Conservation (phyloP, 2,329 filamentous ascomycete genomes). For the Arthrobotrys iridis region DNA sequence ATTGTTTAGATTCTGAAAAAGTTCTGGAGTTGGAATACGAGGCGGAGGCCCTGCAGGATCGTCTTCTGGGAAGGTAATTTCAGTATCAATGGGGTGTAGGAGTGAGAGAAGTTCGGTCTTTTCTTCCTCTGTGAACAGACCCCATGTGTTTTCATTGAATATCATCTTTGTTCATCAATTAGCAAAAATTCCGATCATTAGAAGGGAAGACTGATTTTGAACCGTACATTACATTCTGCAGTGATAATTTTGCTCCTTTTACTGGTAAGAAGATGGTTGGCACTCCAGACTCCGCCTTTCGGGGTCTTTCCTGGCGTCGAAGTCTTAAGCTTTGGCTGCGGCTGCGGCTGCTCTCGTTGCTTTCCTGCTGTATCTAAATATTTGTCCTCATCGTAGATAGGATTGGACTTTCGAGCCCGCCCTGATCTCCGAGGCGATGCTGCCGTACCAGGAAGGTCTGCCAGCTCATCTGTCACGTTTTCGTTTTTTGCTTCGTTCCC, state of each 20-base stretch:
- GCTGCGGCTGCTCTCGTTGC: background rate
- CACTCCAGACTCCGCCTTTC: slow-evolving; percentile 40
- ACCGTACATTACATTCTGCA: slow-evolving; percentile 41
- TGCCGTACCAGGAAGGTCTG: background rate
- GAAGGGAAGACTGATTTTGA: too few relatives aligned
- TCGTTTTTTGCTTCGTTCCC: slow-evolving; percentile 12
- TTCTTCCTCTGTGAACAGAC: slow-evolving; percentile 45
- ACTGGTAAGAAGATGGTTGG: slow-evolving; percentile 43
- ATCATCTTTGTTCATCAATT: slow-evolving; percentile 22
- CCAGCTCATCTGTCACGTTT: slow-evolving; percentile 31
- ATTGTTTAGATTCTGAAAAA: slow-evolving; percentile 53
- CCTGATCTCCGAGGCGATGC: slow-evolving; percentile 41
- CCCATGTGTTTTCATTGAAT: slow-evolving; percentile 49
- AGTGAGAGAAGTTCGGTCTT: slow-evolving; percentile 42
- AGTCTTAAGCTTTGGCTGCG: slow-evolving; percentile 20
- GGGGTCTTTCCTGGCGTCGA: background rate
- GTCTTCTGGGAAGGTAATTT: slow-evolving; percentile 36
- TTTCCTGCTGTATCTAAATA: slow-evolving; percentile 26
- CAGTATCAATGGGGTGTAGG: slow-evolving; percentile 47
- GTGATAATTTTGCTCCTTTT: slow-evolving; percentile 49
- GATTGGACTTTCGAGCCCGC: slow-evolving; percentile 31
- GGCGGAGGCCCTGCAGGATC: slow-evolving; percentile 27
- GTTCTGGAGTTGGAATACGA: slow-evolving; percentile 39
- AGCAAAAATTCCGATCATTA: background rate
- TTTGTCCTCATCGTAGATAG: slow-evolving; percentile 45